These are phyloP conservation scores for Mitragyna speciosa DNA, from an alignment of 257 asterid genomes.

Conservation along the genomic window DNA sequence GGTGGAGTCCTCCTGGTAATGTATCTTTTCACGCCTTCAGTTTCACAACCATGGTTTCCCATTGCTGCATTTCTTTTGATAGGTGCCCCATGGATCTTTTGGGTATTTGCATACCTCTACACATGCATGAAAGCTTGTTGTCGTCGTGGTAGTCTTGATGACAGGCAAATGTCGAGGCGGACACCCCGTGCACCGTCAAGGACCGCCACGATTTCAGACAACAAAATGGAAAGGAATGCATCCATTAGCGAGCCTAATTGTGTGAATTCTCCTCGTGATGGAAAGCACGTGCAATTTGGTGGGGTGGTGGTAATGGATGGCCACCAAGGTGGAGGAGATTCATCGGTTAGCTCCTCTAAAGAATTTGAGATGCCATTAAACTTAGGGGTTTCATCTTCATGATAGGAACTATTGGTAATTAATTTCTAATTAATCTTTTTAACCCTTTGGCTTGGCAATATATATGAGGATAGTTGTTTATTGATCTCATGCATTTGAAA, in stretches of 20 bases:
- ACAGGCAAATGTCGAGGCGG: conserved; percentile 17
- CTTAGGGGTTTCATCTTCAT: conserved; percentile 20
- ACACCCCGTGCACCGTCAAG: conserved; percentile 2
- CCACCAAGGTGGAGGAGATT: conserved; percentile 7
- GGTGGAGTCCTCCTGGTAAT: conserved; percentile 43
- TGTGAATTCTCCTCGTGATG: conserved; percentile 9
- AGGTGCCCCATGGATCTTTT: conserved; percentile 38
- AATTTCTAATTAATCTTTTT: background rate
- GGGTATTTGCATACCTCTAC: conserved; percentile 37
- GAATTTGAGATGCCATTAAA: conserved; percentile 36
- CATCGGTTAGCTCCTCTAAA: conserved; percentile 24
- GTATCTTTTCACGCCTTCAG: conserved; percentile 26
- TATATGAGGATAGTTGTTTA: background rate
- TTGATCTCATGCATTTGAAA: conserved; percentile 5
- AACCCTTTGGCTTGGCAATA: background rate
- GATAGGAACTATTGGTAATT: background rate
- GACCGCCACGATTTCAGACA: background rate
- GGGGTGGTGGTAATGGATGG: conserved; percentile 14
- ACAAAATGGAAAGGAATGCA: conserved; percentile 13
- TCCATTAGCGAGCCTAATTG: background rate
- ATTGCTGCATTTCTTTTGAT: conserved; percentile 31
- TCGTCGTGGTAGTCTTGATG: background rate
- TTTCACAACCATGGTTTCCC: conserved; percentile 37
- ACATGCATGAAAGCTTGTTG: conserved; percentile 26
- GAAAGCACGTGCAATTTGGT: conserved; percentile 13